These are phyloP conservation scores for Suhomyces coccinellae DNA, from an alignment of 1,139 yeast species.

Conservation along the genomic window DNA sequence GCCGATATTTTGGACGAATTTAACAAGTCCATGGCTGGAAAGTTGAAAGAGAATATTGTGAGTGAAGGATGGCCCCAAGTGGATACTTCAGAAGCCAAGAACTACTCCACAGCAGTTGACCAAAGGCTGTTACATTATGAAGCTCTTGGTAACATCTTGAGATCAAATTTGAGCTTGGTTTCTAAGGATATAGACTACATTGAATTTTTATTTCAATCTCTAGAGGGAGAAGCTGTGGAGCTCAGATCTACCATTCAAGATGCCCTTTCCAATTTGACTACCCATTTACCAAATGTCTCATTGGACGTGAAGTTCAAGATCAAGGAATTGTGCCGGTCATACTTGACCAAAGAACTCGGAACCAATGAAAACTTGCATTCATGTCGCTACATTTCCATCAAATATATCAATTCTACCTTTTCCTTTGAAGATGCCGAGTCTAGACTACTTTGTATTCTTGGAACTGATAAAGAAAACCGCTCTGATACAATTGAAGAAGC, in stretches of 20 bases:
- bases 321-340: conserved; percentile 42
- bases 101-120: conserved; percentile 29
- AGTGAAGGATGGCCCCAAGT: conserved; percentile 62
- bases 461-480: conserved; percentile 56
- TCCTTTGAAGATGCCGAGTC: conserved; percentile 72
- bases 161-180: conserved; percentile 48
- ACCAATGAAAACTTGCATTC: conserved; percentile 31
- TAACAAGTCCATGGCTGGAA: conserved; percentile 47
- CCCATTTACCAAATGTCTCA: conserved; percentile 47
- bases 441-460: conserved; percentile 66
- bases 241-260: conserved; percentile 72
- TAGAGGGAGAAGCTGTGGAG: conserved; percentile 64
- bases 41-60: conserved; percentile 51
- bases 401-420: conserved; percentile 63
- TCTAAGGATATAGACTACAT: conserved; percentile 50
- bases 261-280: conserved; percentile 61
- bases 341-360: conserved; percentile 28
- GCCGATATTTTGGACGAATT: conserved; percentile 23
- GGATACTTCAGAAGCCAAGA: conserved; percentile 33
- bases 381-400: conserved; percentile 62
- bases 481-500: conserved; percentile 83
- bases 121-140: conserved; percentile 73
- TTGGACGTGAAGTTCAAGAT: conserved; percentile 41
- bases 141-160: conserved; percentile 67
- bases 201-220: conserved; percentile 70